phyloP scores from a whole-genome alignment of 2,329 filamentous ascomycete species.

The Hypoxylon sp. region DNA sequence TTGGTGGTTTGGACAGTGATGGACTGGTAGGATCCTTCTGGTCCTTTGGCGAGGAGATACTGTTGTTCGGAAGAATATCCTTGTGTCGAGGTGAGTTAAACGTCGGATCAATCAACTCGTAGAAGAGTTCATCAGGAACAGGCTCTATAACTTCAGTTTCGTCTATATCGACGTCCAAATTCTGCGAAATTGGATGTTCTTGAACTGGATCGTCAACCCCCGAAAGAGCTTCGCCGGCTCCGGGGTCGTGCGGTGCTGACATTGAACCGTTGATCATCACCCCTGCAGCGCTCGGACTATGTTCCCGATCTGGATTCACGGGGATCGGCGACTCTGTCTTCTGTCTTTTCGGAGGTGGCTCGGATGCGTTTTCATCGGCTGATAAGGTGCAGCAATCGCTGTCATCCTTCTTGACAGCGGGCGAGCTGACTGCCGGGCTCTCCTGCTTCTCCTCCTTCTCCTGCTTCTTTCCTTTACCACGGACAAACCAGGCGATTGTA shows the following conservation, averaged over 20 bases:
- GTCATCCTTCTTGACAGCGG: slow-evolving; percentile 12
- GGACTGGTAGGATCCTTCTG: slow-evolving; percentile 5
- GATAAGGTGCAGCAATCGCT: slow-evolving; percentile 22
- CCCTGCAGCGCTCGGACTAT: slow-evolving; percentile 27
- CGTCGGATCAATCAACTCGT: slow-evolving; percentile 21
- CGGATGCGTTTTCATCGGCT: slow-evolving; percentile 26
- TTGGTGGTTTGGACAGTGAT: slow-evolving; percentile 21
- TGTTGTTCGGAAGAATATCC: slow-evolving; percentile 3
- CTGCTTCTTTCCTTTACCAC: slow-evolving; percentile 39
- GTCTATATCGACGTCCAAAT: slow-evolving; percentile 8
- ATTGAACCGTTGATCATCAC: neutral
- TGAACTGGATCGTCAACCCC: neutral
- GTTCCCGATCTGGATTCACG: slow-evolving; percentile 3
- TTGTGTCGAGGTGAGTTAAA: slow-evolving; percentile 2
- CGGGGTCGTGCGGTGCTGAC: neutral
- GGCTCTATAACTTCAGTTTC: slow-evolving; percentile 17
- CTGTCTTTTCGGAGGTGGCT: slow-evolving; percentile 40
- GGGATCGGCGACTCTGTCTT: slow-evolving; percentile 22
- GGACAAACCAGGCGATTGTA: slow-evolving; percentile 66
- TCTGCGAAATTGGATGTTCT: neutral
- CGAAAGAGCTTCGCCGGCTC: slow-evolving; percentile 12
- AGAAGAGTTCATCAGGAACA: slow-evolving; percentile 26
- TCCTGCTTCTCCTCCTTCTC: slow-evolving; percentile 34
- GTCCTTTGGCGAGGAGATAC: slow-evolving; percentile 7
- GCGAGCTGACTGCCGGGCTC: neutral